Evolutionary conservation across 2,329 filamentous ascomycete species (phyloP).

Genomic region (Trematosphaeria pertusa): DNA sequence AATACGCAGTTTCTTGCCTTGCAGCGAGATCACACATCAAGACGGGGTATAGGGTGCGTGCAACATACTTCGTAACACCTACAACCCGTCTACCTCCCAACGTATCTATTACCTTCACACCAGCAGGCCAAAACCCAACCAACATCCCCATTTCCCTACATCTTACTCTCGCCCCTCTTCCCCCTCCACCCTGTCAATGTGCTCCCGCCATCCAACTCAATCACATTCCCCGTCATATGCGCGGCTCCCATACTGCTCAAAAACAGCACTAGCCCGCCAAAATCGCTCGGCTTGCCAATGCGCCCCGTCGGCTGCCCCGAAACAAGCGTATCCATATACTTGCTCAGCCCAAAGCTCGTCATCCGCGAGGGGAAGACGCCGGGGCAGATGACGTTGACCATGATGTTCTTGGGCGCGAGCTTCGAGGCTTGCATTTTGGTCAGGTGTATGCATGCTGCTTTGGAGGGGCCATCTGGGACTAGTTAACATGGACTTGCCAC

Average conservation of each 20-base stretch:
- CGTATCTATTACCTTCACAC: too few species aligned
- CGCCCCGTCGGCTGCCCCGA: constrained; percentile 55
- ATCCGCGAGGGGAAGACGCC: constrained; percentile 61
- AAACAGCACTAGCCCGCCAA: constrained; percentile 56
- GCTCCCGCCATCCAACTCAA: constrained; percentile 58
- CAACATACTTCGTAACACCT: too few species aligned
- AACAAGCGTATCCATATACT: constrained; percentile 57
- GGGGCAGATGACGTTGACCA: constrained; percentile 55
- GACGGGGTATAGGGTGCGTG: too few species aligned
- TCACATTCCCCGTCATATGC: constrained; percentile 57
- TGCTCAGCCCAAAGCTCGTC: constrained; percentile 61
- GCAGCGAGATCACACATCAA: too few species aligned
- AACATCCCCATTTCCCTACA: too few species aligned
- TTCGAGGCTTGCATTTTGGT: constrained; percentile 60
- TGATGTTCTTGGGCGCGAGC: constrained; percentile 60
- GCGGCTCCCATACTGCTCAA: constrained; percentile 45
- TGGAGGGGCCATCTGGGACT: constrained; percentile 56
- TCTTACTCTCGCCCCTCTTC: constrained; percentile 36
- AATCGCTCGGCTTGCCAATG: constrained; percentile 57
- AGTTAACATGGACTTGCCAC: neutral
- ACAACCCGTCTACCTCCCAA: too few species aligned
- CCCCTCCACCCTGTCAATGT: constrained; percentile 52
- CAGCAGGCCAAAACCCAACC: too few species aligned
- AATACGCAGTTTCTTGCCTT: too few species aligned
- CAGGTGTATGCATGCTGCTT: constrained; percentile 61